Percentiles rank a stretch among this genome's conserved stretches.
Evolutionary conservation across 495 filamentous ascomycete species (phyloP).

Genomic region (Astrothelium subdiscretum): DNA sequence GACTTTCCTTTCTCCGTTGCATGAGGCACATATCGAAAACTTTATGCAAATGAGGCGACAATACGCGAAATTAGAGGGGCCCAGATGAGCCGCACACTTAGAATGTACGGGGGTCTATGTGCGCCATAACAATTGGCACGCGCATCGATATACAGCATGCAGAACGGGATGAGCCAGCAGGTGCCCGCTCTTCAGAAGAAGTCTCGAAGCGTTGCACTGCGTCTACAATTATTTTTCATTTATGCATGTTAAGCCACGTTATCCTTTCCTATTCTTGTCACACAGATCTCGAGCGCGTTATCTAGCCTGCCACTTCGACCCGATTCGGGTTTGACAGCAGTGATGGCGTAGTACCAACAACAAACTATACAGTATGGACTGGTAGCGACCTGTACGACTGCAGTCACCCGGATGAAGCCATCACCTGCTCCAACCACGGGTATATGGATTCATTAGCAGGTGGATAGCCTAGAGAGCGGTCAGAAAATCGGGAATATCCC

Average conservation of each 20-base stretch:
- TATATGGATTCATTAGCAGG: slow-evolving; percentile 16
- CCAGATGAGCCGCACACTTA: background rate
- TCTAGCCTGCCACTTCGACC: background rate
- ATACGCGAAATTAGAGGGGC: too few species aligned
- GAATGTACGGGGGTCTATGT: background rate
- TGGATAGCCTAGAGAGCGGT: slow-evolving; percentile 8
- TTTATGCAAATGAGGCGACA: too few species aligned
- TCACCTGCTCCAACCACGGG: slow-evolving; percentile 23
- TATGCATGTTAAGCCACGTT: background rate
- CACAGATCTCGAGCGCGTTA: background rate
- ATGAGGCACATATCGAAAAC: too few species aligned
- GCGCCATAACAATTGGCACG: background rate
- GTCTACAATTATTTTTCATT: background rate
- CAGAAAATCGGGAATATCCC: background rate
- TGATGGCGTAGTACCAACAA: background rate
- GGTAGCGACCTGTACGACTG: background rate
- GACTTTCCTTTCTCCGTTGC: too few species aligned
- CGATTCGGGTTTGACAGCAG: background rate
- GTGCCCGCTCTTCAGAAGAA: background rate
- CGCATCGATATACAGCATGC: background rate
- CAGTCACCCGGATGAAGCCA: slow-evolving; percentile 5
- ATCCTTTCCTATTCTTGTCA: background rate
- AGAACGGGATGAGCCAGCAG: background rate
- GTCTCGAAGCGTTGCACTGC: background rate
- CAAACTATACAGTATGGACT: background rate